Base-by-base conservation (phyloP, 345 rosid species). In the Gossypium anomalum region DNA sequence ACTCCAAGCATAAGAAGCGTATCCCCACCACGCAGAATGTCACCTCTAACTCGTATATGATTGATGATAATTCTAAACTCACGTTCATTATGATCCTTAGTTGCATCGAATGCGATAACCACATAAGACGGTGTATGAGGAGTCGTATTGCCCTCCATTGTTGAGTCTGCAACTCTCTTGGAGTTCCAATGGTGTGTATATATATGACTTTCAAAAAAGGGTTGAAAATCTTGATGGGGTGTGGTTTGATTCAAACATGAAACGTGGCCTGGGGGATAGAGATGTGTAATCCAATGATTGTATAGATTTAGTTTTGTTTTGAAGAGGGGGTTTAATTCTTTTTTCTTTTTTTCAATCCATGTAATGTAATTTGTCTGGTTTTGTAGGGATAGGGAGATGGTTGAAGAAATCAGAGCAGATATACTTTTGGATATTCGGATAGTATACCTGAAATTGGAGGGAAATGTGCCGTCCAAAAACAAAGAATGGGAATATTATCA, bases 61-160 rank as follows among this genome's bases (percentile, higher is more conserved):
- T 78, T 65, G n/a, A 89, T 55, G 41, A 83, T 81, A 52, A 70
- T 75, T 55, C 59, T 73, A 14, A 89, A 80, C 80, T 85, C 87
- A 9, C 80, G 77, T 29, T 80, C 83, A 12, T 76, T 80, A 48
- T 80, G 80, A 1, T 80, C 89, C 77, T 83, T 87, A 2, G 88
- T 89, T 2, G 90, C 93, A 69, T 89, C 93, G 20, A 80, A 89
- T 3, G 83, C 89, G 4, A 87, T 73, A 67, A 89, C 82, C 19
- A 87, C 83, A 78, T 76, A 27, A 29, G 85, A 83, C 0, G 80
- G 81, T 5, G 84, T 49, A 61, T 72, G 67, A 59, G 83, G 80
- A 17, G 48, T n/a, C 44, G 65, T 74, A 20, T 10, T 1, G 62
- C 29, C 14, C 63, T 59, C 63, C 63, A 59, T 59, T 23, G 13